Base-by-base conservation (phyloP, 1,139 yeast genomes). In the Hansenula sp. region DNA sequence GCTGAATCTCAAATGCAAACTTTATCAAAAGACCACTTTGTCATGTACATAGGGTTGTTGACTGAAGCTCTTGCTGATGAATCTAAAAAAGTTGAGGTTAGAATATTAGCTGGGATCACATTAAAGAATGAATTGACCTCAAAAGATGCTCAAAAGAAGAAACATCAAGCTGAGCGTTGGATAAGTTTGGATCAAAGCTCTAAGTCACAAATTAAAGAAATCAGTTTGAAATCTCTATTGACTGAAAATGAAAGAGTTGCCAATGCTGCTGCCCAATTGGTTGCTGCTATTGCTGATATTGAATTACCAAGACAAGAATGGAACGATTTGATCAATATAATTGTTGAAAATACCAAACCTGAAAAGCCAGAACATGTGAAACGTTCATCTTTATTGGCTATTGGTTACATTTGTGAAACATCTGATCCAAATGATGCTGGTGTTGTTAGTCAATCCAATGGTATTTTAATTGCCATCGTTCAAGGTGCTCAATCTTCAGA, bases 341-440 rank as follows among this genome's bases (percentile, higher is more conserved):
- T 92, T 57, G 92, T 92, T 39, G 87, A 83, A 48, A 87, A 89
- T 62, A 92, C 97, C 34, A 79, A 79, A 55, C 70, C 82, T 10
- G 87, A 82, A 39, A 82, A 83, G 55, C 83, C 90, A 16, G 86
- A 77, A 42, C 71, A 82, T 57, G 80, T 89, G 42, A 92, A 92
- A 66, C 78, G 90, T 56, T 86, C 96, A 2, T 85, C 96, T 7
- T 72, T 90, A 52, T 73, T 88, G 56, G 78, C 97, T 3, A 85
- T 92, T 57, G 98, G 98, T 38, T 92, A 89, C 62, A 90, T 92
- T 50, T 92, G 98, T 66, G 98, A 92, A 65, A 77, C 85, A 42
- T 92, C 95, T 11, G 96, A 90, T 59, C 95, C 96, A 18, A 74
- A 75, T 46, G 86, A 88, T 62, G 80, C 84, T 20, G 83, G 82